These are phyloP conservation scores for Lentinula lateritia DNA, from an alignment of 768 basidiomycete genomes.

Conservation along the genomic window DNA sequence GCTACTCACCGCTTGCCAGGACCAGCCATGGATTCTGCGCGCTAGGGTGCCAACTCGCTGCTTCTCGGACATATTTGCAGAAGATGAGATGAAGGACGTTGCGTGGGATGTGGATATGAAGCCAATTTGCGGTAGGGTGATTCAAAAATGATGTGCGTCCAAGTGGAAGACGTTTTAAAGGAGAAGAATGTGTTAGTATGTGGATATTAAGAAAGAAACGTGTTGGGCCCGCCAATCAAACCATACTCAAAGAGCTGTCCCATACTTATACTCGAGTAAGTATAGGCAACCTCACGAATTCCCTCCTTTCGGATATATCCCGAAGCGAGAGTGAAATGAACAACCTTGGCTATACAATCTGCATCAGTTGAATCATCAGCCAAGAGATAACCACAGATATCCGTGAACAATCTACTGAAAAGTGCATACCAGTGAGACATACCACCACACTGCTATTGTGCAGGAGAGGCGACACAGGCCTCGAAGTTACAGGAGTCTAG, in stretches of 20 bases:
- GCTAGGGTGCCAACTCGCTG: conserved; percentile 27
- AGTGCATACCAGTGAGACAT: too few species aligned
- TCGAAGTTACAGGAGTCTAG: too few species aligned
- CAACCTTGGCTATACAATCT: background rate
- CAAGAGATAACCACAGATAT: too few species aligned
- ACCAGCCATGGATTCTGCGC: conserved; percentile 44
- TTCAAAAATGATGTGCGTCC: background rate
- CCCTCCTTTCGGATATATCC: background rate
- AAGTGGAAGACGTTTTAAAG: background rate
- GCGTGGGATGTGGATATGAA: background rate
- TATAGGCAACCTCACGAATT: background rate
- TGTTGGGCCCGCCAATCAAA: background rate
- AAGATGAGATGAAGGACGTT: background rate
- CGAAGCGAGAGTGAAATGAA: background rate
- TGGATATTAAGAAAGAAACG: background rate
- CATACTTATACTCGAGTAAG: background rate
- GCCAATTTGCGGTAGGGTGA: background rate
- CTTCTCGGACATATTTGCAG: background rate
- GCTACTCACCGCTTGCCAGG: conserved; percentile 41
- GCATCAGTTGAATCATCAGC: too few species aligned
- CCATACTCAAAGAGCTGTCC: background rate
- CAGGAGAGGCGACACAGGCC: too few species aligned
- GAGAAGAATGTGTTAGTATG: background rate
- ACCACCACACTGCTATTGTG: too few species aligned
- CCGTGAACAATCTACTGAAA: too few species aligned